These are phyloP conservation scores for Bertia moriformis DNA, from an alignment of 2,329 filamentous ascomycete genomes.

Conservation along the genomic window DNA sequence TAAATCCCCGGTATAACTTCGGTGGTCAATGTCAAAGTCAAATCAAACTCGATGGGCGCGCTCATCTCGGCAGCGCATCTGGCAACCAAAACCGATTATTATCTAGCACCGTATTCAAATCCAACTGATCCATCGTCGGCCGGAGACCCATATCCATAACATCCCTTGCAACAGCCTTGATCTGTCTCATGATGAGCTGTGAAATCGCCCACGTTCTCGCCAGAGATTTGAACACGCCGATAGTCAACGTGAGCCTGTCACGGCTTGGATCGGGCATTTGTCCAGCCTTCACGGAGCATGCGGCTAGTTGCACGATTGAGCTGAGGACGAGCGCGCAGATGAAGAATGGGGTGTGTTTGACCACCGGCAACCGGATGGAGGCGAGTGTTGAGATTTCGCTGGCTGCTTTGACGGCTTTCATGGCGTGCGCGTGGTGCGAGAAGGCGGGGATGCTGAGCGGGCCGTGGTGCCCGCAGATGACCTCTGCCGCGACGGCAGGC, in stretches of 20 bases:
- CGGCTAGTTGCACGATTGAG: conserved; percentile 39
- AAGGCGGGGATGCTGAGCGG: conserved; percentile 8
- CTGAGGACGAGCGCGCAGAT: conserved; percentile 36
- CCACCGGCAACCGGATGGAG: conserved; percentile 33
- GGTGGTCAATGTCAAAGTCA: no score
- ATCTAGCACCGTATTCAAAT: background rate
- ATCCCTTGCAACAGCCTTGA: conserved; percentile 39
- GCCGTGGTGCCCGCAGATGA: conserved; percentile 19
- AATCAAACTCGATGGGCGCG: no score
- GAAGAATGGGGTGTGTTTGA: conserved; percentile 40
- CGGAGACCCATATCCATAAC: conserved; percentile 10
- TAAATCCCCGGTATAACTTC: no score
- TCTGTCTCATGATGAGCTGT: conserved; percentile 35
- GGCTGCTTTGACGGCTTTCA: conserved; percentile 43
- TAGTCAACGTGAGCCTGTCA: conserved; percentile 38
- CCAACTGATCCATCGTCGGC: background rate
- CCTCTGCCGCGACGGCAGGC: conserved; percentile 14
- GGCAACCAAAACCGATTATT: background rate
- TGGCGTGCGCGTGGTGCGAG: conserved; percentile 23
- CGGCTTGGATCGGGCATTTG: conserved; percentile 25
- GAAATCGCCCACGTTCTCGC: conserved; percentile 42
- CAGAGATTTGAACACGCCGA: conserved; percentile 38
- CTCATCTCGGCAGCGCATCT: background rate
- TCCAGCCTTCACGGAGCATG: conserved; percentile 34
- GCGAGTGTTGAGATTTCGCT: conserved; percentile 37